Percentiles rank a stretch among this genome's conserved stretches.
These are phyloP conservation scores for Pseudogymnoascus sp. DNA, from an alignment of 2,329 filamentous ascomycete species.

Conservation along the genomic window DNA sequence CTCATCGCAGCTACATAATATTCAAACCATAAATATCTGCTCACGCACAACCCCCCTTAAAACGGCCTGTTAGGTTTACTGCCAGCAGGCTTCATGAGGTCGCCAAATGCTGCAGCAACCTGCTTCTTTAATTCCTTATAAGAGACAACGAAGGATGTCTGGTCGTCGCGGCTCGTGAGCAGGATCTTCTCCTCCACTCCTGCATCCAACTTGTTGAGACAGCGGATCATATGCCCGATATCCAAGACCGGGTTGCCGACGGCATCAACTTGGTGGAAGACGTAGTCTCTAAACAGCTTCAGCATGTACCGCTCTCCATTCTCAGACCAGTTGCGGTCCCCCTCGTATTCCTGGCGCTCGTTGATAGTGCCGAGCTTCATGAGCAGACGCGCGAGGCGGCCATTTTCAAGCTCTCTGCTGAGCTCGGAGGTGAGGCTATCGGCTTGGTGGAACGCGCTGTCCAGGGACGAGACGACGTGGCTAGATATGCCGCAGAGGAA, in stretches of 20 bases:
- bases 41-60: not conserved
- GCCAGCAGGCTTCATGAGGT: slow-evolving; percentile 34
- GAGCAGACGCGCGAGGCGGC: slow-evolving; percentile 69
- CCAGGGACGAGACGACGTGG: slow-evolving; percentile 68
- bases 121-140: slow-evolving; percentile 81
- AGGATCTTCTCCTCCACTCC: slow-evolving; percentile 81
- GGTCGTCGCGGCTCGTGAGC: slow-evolving; percentile 81
- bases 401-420: slow-evolving; percentile 81
- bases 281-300: slow-evolving; percentile 92
- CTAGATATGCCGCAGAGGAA: slow-evolving; percentile 72
- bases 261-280: slow-evolving; percentile 90
- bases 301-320: slow-evolving; percentile 87
- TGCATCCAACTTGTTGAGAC: slow-evolving; percentile 87
- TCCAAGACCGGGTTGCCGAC: slow-evolving; percentile 78
- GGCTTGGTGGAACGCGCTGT: slow-evolving; percentile 70
- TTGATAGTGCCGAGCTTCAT: slow-evolving; percentile 84
- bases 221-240: slow-evolving; percentile 77
- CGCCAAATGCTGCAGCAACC: slow-evolving; percentile 49
- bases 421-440: slow-evolving; percentile 70
- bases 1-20: not conserved
- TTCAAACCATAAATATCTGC: not conserved
- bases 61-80: not conserved
- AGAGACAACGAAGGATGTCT: slow-evolving; percentile 79
- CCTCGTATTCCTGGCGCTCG: slow-evolving; percentile 79
- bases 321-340: slow-evolving; percentile 77